A percentile compares a stretch with the other conserved stretches of the same genome.
These are phyloP conservation scores for Clathrus columnatus DNA, from an alignment of 768 basidiomycete genomes.

Conservation along the genomic window DNA sequence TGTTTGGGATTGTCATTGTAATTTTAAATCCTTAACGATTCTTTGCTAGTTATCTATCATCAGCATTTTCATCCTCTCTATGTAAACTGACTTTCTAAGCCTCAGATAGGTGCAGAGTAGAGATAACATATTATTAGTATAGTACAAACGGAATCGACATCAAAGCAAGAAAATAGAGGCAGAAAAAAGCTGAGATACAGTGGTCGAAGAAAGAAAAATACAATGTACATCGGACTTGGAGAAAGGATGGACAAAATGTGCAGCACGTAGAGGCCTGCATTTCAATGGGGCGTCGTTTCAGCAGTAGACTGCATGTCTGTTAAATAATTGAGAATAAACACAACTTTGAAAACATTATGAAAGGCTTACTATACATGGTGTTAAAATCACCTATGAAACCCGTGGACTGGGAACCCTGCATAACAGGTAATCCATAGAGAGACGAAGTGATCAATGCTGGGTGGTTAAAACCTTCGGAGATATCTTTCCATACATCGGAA, in stretches of 20 bases:
- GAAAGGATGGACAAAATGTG: neutral
- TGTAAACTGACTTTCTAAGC: no score
- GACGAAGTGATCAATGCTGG: slow-evolving; percentile 6
- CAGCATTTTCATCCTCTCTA: no score
- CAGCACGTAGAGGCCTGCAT: neutral
- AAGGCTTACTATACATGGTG: neutral
- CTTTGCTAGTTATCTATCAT: no score
- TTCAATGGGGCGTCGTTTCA: neutral
- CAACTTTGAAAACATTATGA: neutral
- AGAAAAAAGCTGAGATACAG: neutral
- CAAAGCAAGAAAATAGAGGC: neutral
- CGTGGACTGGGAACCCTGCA: neutral
- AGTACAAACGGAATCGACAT: neutral
- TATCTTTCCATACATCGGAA: slow-evolving; percentile 3
- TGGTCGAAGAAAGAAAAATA: neutral
- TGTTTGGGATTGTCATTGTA: no score
- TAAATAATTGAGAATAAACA: neutral
- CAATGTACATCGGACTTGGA: neutral
- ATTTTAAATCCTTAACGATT: no score
- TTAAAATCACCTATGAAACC: neutral
- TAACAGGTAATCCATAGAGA: slow-evolving; percentile 4
- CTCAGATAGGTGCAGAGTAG: no score
- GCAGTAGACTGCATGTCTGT: slow-evolving; percentile 2
- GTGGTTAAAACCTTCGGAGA: neutral
- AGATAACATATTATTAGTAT: no score